A percentile compares a stretch with the other conserved stretches of the same genome.
Conservation (phyloP, 2,329 filamentous ascomycete species). For the Fonsecaea multimorphosa region DNA sequence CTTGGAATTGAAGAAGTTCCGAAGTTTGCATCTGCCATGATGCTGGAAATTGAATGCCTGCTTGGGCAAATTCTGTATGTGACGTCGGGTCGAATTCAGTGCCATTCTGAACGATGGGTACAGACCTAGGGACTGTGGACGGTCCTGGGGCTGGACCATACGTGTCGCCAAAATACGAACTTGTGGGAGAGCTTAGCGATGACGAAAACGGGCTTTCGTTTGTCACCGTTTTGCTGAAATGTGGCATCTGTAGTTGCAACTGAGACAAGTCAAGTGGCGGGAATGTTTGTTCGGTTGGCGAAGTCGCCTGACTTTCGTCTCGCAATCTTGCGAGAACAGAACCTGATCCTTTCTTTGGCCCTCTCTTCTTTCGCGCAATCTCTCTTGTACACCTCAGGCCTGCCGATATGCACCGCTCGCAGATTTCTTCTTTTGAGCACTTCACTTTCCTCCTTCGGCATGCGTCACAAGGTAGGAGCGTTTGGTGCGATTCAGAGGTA, state of each 20-base stretch:
- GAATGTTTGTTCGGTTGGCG: conserved; percentile 33
- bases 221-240: conserved; percentile 29
- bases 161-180: conserved; percentile 32
- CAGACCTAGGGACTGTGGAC: conserved; percentile 32
- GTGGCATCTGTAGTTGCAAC: conserved; percentile 37
- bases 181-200: conserved; percentile 34
- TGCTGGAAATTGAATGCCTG: conserved; percentile 37
- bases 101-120: conserved; percentile 35
- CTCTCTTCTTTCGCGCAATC: conserved; percentile 39
- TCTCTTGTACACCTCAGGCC: conserved; percentile 38
- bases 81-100: conserved; percentile 31
- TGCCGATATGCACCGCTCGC: conserved; percentile 37
- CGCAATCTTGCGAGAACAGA: conserved; percentile 40
- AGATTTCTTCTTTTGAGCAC: conserved; percentile 36
- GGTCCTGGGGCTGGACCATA: conserved; percentile 29
- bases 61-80: conserved; percentile 36
- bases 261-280: conserved; percentile 38
- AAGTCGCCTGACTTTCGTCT: conserved; percentile 34
- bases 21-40: conserved; percentile 38
- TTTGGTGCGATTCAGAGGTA: conserved; percentile 29
- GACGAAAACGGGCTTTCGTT: conserved; percentile 35
- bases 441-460: conserved; percentile 40
- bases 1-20: conserved; percentile 36
- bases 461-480: conserved; percentile 39
- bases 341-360: conserved; percentile 41